phyloP scores from a whole-genome alignment of 352 stramenopile genomes.

The Phytopythium helicoides region DNA sequence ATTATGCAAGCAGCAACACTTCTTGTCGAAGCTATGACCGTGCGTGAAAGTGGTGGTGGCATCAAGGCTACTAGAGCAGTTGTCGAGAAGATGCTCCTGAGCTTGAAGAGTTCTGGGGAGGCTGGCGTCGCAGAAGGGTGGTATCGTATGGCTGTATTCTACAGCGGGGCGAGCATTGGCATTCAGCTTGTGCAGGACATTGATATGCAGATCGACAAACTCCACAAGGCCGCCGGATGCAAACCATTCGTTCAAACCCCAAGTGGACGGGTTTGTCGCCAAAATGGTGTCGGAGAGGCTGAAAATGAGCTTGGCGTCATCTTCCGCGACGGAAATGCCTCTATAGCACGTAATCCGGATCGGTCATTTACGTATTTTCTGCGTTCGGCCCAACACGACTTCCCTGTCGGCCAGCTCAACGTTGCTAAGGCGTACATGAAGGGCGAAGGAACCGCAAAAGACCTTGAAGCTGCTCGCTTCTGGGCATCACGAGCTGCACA shows the following conservation, averaged over 20 bases:
- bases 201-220: constrained; percentile 26
- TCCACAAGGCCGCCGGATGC: constrained; percentile 27
- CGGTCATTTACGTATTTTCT: constrained; percentile 32
- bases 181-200: constrained; percentile 21
- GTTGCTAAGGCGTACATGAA: constrained; percentile 28
- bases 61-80: constrained; percentile 5
- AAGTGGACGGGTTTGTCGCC: constrained; percentile 20
- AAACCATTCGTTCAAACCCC: constrained; percentile 31
- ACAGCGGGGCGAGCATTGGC: constrained; percentile 18
- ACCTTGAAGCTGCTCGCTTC: constrained; percentile 24
- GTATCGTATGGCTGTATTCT: constrained; percentile 38
- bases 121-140: constrained; percentile 31
- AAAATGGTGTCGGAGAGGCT: constrained; percentile 31
- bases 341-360: constrained; percentile 13
- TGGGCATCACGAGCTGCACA: constrained; percentile 37
- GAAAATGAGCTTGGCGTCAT: constrained; percentile 35
- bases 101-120: constrained; percentile 26
- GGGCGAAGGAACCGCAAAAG: constrained; percentile 17
- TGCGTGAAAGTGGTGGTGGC: background rate
- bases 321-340: constrained; percentile 25
- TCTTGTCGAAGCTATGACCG: background rate
- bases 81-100: constrained; percentile 15
- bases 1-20: constrained; percentile 16
- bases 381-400: constrained; percentile 34
- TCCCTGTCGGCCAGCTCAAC: constrained; percentile 27